phyloP scores from a whole-genome alignment of 2,329 filamentous ascomycete genomes.

The Colletotrichum chlorophyti region DNA sequence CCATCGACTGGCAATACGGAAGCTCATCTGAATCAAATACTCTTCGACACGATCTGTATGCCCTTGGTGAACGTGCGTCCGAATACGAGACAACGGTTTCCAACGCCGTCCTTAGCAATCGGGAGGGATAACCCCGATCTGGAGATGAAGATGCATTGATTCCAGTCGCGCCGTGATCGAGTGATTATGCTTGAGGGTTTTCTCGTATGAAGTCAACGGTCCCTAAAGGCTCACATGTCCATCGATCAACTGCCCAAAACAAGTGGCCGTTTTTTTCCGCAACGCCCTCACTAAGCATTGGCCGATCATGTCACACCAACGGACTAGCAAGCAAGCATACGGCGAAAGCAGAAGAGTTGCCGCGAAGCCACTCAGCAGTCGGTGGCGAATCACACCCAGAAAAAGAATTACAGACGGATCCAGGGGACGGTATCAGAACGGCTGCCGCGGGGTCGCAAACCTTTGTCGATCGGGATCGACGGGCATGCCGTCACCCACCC shows the following conservation, averaged over 20 bases:
- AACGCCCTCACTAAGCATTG: not conserved
- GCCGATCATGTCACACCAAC: slow-evolving; percentile 8
- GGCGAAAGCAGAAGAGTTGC: too few relatives aligned
- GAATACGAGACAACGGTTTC: not conserved
- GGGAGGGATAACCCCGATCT: slow-evolving; percentile 2
- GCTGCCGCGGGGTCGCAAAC: not conserved
- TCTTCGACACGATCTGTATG: too few relatives aligned
- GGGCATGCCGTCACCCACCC: slow-evolving; percentile 18
- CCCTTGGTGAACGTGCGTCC: too few relatives aligned
- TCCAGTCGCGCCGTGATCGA: slow-evolving; percentile 7
- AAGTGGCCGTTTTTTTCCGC: slow-evolving; percentile 17
- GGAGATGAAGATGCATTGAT: not conserved
- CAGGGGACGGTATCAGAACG: not conserved
- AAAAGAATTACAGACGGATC: not conserved
- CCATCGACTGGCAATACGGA: not conserved
- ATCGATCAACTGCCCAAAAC: not conserved
- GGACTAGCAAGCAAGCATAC: not conserved
- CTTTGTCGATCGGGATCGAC: slow-evolving; percentile 22
- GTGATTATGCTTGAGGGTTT: not conserved
- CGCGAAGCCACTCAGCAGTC: not conserved
- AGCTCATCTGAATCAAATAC: slow-evolving; percentile 12
- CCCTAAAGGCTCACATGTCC: not conserved
- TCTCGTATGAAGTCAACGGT: not conserved
- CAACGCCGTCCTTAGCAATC: slow-evolving; percentile 3
- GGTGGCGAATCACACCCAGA: not conserved